A percentile compares a stretch with the other conserved stretches of the same genome.
Conservation (phyloP, 495 filamentous ascomycete genomes). For the Tuber aestivum region DNA sequence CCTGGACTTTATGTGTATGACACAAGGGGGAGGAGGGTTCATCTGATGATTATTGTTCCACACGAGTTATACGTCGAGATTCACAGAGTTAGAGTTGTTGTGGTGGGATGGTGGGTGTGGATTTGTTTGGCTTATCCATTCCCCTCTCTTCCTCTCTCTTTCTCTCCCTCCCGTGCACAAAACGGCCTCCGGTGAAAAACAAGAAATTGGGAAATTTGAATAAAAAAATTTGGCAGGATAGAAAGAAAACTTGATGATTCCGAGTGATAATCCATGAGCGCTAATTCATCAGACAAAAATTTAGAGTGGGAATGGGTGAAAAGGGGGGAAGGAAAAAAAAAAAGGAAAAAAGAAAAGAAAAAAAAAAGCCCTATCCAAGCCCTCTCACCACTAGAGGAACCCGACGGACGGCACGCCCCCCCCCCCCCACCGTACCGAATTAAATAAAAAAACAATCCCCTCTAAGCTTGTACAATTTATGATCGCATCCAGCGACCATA, state of each 20-base stretch:
- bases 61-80: neutral
- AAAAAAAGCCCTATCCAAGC: neutral
- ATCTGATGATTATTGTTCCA: neutral
- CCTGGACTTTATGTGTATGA: neutral
- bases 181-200: neutral
- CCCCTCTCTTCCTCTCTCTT: neutral
- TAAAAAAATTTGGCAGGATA: no score
- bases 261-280: neutral
- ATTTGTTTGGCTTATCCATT: neutral
- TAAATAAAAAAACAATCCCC: conserved; percentile 1
- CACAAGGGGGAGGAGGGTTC: no score
- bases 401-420: no score
- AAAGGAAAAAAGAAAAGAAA: neutral
- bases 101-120: neutral
- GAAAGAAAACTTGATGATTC: neutral
- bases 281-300: neutral
- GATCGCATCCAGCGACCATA: neutral
- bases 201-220: neutral
- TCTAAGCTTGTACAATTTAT: conserved; percentile 4
- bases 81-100: neutral
- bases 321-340: neutral
- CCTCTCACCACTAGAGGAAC: neutral
- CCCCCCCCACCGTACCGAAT: neutral
- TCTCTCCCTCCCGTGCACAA: neutral
- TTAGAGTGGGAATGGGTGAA: neutral